Conservation (phyloP, 768 basidiomycete species). For the Boletus pseudopeckii region DNA sequence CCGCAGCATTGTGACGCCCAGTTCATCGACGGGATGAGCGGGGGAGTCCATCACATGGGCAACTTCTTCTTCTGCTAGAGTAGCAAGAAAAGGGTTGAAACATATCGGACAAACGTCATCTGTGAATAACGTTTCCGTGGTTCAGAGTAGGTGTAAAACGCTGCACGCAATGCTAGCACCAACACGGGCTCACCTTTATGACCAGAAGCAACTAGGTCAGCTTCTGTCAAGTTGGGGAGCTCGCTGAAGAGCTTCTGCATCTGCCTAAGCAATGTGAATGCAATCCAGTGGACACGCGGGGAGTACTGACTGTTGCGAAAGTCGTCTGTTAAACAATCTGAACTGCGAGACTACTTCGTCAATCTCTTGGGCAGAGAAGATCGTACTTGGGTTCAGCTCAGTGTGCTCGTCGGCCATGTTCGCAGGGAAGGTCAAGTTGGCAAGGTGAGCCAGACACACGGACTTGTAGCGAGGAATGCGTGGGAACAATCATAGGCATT, state of each 20-base stretch:
- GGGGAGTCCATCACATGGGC: slow-evolving; percentile 77
- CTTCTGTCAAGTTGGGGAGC: slow-evolving; percentile 52
- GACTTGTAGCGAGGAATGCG: slow-evolving; percentile 10
- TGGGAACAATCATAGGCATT: slow-evolving; percentile 30
- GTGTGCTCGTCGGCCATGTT: slow-evolving; percentile 24
- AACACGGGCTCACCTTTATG: slow-evolving; percentile 39
- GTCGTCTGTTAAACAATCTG: slow-evolving; percentile 23
- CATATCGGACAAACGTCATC: slow-evolving; percentile 78
- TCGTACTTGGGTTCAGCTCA: slow-evolving; percentile 4
- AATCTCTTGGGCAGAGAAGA: slow-evolving; percentile 27
- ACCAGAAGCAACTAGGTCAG: slow-evolving; percentile 44
- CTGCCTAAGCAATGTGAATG: slow-evolving; percentile 27
- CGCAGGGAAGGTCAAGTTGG: not conserved
- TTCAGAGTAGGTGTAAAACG: not conserved
- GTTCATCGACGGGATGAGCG: slow-evolving; percentile 61
- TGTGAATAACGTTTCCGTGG: slow-evolving; percentile 24
- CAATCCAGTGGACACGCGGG: not conserved
- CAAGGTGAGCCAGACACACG: slow-evolving; percentile 6
- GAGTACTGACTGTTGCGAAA: slow-evolving; percentile 27
- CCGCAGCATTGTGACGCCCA: slow-evolving; percentile 65
- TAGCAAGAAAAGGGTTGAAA: slow-evolving; percentile 61
- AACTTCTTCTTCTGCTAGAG: slow-evolving; percentile 72
- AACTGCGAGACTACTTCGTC: slow-evolving; percentile 32
- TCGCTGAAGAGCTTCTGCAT: slow-evolving; percentile 38
- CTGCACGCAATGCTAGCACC: not conserved